Evolutionary conservation across 2,329 filamentous ascomycete genomes (phyloP).

Genomic region (Neopestalotiopsis rosae): DNA sequence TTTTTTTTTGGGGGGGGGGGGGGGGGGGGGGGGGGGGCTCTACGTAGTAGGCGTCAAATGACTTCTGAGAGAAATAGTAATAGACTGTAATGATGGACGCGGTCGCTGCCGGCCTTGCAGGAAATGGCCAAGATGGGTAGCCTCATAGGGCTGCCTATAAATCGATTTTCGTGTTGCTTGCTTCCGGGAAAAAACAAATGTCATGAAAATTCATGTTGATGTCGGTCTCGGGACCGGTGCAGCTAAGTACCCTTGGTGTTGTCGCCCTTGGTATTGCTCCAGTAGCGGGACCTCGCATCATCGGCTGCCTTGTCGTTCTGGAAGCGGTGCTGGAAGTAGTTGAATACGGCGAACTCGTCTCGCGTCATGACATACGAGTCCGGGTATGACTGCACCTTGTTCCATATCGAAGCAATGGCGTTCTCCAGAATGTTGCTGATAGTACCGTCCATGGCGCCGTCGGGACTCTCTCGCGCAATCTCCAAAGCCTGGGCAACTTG

Average conservation of each 20-base stretch:
- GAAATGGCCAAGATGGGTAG: background rate
- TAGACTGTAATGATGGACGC: background rate
- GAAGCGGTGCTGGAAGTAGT: constrained; percentile 78
- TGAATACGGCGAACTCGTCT: constrained; percentile 86
- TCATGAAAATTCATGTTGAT: too few species aligned
- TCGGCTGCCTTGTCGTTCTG: constrained; percentile 53
- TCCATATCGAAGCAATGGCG: constrained; percentile 70
- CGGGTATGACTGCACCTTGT: constrained; percentile 67
- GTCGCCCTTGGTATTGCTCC: constrained; percentile 46
- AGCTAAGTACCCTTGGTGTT: constrained; percentile 1
- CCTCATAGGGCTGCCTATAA: constrained; percentile 8
- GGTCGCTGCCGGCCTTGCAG: background rate
- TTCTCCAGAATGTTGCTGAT: constrained; percentile 70
- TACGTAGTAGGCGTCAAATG: too few species aligned
- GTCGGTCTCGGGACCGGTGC: background rate
- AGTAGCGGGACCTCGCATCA: constrained; percentile 58
- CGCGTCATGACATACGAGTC: constrained; percentile 72
- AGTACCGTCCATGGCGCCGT: constrained; percentile 65
- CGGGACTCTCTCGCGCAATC: constrained; percentile 75
- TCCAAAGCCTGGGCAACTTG: constrained; percentile 74
- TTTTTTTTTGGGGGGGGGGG: too few species aligned
- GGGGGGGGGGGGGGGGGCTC: too few species aligned
- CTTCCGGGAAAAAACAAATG: too few species aligned
- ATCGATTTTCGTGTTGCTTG: background rate
- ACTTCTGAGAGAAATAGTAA: background rate